Percentiles rank a stretch among this genome's conserved stretches.
Evolutionary conservation across 1,139 yeast species (phyloP).

Genomic region (Nakaseomyces delphensis): DNA sequence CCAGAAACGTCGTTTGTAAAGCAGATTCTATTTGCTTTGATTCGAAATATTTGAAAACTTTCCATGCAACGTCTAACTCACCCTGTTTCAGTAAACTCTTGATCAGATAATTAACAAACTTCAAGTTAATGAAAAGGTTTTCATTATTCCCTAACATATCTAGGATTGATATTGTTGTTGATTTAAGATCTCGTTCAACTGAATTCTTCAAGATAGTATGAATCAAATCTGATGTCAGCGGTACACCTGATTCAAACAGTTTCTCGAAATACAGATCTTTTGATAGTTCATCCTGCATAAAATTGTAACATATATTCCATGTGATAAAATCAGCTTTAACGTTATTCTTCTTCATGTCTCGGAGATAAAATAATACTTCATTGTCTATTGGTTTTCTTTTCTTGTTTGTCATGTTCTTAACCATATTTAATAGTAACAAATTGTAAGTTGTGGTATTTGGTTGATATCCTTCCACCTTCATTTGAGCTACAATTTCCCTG

Average conservation of each 20-base stretch:
- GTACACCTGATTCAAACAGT: slow-evolving; percentile 14
- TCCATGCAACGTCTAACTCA: slow-evolving; percentile 27
- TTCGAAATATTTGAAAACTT: slow-evolving; percentile 15
- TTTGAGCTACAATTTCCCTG: slow-evolving; percentile 36
- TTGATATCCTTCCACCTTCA: slow-evolving; percentile 31
- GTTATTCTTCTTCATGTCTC: slow-evolving; percentile 29
- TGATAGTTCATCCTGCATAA: slow-evolving; percentile 28
- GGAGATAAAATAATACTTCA: slow-evolving; percentile 31
- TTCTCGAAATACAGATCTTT: slow-evolving; percentile 25
- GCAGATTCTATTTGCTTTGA: not conserved
- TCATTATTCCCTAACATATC: slow-evolving; percentile 16
- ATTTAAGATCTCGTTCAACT: not conserved
- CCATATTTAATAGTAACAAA: slow-evolving; percentile 29
- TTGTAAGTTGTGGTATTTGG: slow-evolving; percentile 41
- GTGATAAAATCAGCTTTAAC: slow-evolving; percentile 34
- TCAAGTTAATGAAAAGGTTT: slow-evolving; percentile 10
- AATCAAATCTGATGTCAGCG: slow-evolving; percentile 16
- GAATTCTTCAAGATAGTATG: slow-evolving; percentile 16
- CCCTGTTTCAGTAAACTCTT: slow-evolving; percentile 23
- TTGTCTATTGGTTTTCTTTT: slow-evolving; percentile 27
- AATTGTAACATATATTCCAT: slow-evolving; percentile 33
- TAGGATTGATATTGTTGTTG: slow-evolving; percentile 9
- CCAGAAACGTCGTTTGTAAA: slow-evolving; percentile 6
- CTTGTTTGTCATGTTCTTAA: slow-evolving; percentile 25
- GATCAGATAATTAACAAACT: slow-evolving; percentile 23